Evolutionary conservation across 139 green algal genomes (phyloP).

Genomic region (Chlorella sp.): DNA sequence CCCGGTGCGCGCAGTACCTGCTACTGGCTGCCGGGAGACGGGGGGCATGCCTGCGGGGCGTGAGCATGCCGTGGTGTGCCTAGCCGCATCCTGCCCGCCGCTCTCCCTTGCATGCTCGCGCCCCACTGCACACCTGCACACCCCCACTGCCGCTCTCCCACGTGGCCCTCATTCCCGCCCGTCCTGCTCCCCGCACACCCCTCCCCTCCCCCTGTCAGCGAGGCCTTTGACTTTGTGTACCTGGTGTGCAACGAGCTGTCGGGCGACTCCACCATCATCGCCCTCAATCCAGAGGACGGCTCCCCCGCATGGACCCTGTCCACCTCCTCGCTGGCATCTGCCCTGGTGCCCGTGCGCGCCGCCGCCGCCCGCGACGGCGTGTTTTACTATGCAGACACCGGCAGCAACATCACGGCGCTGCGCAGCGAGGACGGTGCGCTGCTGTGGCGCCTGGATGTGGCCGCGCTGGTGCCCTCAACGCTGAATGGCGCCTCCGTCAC

Average conservation of each 20-base stretch:
- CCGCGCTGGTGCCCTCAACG: background rate
- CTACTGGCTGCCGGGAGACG: too few relatives aligned
- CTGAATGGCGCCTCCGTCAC: background rate
- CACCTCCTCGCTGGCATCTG: background rate
- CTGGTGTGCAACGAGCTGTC: constrained; percentile 22
- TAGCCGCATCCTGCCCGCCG: background rate
- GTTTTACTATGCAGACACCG: constrained; percentile 1
- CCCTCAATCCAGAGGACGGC: constrained; percentile 3
- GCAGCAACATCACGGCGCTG: constrained; percentile 25
- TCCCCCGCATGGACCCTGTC: constrained; percentile 18
- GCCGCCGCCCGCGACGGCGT: background rate
- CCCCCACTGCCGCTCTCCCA: too few relatives aligned
- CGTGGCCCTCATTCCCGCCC: too few relatives aligned
- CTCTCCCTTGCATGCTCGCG: too few relatives aligned
- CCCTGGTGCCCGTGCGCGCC: constrained; percentile 14
- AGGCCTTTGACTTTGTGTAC: constrained; percentile 7
- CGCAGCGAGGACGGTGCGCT: background rate
- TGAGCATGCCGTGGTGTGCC: background rate
- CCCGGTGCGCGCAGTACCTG: background rate
- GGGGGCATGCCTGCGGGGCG: background rate
- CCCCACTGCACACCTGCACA: too few relatives aligned
- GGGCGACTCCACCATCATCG: constrained; percentile 23
- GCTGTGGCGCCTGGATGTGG: constrained; percentile 28
- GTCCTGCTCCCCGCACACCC: background rate
- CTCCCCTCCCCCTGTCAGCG: background rate